phyloP scores from a whole-genome alignment of 2,329 filamentous ascomycete species.

The Pseudocercospora crystallina region DNA sequence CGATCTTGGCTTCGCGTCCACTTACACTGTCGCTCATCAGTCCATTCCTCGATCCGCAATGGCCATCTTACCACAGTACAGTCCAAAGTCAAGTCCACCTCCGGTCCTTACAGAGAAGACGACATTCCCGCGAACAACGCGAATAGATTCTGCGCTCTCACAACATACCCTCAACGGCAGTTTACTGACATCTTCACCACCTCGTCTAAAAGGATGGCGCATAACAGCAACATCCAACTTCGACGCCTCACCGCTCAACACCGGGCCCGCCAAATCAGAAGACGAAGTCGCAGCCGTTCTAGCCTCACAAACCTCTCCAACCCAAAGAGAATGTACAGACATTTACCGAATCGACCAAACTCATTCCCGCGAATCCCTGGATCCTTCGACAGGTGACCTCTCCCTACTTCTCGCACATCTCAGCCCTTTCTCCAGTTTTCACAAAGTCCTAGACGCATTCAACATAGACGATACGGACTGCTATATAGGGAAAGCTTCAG shows the following conservation, averaged over 20 bases:
- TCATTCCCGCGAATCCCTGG: conserved; percentile 3
- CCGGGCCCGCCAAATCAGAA: not conserved
- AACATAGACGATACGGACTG: conserved; percentile 6
- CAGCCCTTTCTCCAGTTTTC: conserved; percentile 4
- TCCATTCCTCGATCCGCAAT: too few relatives aligned
- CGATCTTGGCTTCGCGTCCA: too few relatives aligned
- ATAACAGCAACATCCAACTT: conserved; percentile 1
- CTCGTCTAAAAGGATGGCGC: conserved; percentile 6
- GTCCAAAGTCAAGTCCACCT: not conserved
- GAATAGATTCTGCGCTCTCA: conserved; percentile 5
- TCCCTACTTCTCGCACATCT: conserved; percentile 3
- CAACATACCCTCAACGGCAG: conserved; percentile 4
- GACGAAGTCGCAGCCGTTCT: too few relatives aligned
- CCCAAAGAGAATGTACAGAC: not conserved
- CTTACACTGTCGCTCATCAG: too few relatives aligned
- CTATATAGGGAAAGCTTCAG: conserved; percentile 7
- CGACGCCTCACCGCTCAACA: conserved; percentile 3
- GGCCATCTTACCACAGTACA: not conserved
- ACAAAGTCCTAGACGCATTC: conserved; percentile 10
- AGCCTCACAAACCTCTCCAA: too few relatives aligned
- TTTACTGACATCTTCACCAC: too few relatives aligned
- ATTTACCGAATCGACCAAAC: conserved; percentile 6
- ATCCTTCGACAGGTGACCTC: not conserved
- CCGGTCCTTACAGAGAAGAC: not conserved
- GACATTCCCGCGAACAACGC: not conserved